Evolutionary conservation across 192 early-diverging fungal species (phyloP).

Genomic region (Cladochytrium replicatum): DNA sequence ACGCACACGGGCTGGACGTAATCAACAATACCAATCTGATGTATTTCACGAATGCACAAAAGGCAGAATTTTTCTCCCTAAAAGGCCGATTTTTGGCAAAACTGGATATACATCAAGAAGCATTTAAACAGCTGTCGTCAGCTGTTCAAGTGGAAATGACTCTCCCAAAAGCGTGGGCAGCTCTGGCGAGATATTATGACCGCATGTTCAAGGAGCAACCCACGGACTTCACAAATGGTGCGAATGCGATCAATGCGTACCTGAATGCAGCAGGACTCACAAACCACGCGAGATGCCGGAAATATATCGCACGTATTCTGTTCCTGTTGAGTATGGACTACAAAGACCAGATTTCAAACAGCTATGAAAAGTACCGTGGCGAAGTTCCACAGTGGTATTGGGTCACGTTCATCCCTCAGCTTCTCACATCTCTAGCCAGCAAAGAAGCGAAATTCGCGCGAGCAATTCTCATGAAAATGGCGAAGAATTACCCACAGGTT

Average conservation of each 20-base stretch:
- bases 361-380: constrained; percentile 81
- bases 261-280: constrained; percentile 86
- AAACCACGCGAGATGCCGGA: constrained; percentile 76
- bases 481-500: constrained; percentile 86
- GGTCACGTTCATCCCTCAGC: constrained; percentile 96
- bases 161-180: constrained; percentile 93
- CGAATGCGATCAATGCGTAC: constrained; percentile 90
- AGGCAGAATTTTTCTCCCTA: constrained; percentile 95
- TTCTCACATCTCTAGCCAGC: constrained; percentile 66
- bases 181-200: constrained; percentile 94
- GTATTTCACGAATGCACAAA: constrained; percentile 86
- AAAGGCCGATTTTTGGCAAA: constrained; percentile 93
- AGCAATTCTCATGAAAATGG: constrained; percentile 82
- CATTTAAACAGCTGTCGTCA: constrained; percentile 79
- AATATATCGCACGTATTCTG: constrained; percentile 83
- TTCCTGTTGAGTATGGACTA: constrained; percentile 85
- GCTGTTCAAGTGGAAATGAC: constrained; percentile 81
- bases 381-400: constrained; percentile 95
- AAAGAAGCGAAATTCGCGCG: constrained; percentile 69
- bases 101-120: constrained; percentile 73
- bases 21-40: constrained; percentile 98
- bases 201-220: constrained; percentile 77
- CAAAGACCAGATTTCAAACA: constrained; percentile 64
- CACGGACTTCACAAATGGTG: constrained; percentile 68
- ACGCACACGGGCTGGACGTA: constrained; percentile 87